Evolutionary conservation across 805 yeast genomes (phyloP), one percentile per base, ranked within the genome.

Genomic region (Starmerella davenportii): DNA sequence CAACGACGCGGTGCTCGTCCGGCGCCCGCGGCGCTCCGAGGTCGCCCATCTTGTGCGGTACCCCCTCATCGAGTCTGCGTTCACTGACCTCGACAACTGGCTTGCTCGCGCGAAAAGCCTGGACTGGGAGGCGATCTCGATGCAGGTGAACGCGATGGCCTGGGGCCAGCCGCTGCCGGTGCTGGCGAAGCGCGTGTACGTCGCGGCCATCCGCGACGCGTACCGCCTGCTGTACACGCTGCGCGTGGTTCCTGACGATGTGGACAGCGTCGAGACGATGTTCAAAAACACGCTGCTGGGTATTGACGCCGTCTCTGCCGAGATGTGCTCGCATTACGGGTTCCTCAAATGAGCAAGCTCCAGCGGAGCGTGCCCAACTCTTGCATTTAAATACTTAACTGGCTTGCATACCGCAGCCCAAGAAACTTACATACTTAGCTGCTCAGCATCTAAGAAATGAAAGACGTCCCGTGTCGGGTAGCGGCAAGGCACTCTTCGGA

Each of bases 201-300:
- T 35, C 15, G 3, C 27, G 13, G 21, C 17, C 18, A 38, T 39
- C 9, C 16, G 16, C 17, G 7, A 8, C 2, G 30, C 39, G 11
- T 39, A 37, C 34, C 4, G n/a, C 11, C 28, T 17, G 25, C 35
- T 44, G 31, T 39, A 30, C 35, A 4, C 34, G n/a, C 41, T 42
- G 35, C 8, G 7, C 11, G 17, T 43, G 5, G 38, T 44, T 28
- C 45, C 46, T 8, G 44, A 42, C 17, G 48, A 44, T 16, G 28
- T 44, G 11, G 39, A 14, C n/a, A 30, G 28, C 19, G 45, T 44
- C 15, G 27, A 25, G 15, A 20, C 20, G 21, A 40, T 43, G 4
- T 42, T 44, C 27, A 36, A 35, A 14, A 36, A 39, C 17, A 25
- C 47, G 14, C 14, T 38, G 5, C 16, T 9, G 2, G 20, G 21